Percentiles rank a stretch among this genome's conserved stretches.
Conservation (phyloP, 2,329 filamentous ascomycete genomes). For the Fusarium cicatricum region DNA sequence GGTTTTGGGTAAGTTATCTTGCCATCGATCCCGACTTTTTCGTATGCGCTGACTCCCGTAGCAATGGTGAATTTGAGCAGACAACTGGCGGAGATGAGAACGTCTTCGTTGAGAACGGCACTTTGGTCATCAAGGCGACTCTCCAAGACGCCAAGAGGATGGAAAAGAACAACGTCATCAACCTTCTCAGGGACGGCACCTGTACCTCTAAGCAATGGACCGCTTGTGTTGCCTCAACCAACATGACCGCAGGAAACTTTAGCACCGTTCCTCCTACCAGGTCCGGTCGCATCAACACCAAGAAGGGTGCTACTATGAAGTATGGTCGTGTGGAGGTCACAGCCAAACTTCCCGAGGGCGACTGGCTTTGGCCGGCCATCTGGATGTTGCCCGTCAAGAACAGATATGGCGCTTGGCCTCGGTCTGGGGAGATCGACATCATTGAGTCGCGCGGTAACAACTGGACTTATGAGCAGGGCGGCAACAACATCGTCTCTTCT, state of each 20-base stretch:
- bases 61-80: conserved; percentile 83
- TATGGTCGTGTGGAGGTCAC: conserved; percentile 84
- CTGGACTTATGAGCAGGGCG: conserved; percentile 76
- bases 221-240: conserved; percentile 74
- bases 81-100: conserved; percentile 79
- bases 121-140: conserved; percentile 79
- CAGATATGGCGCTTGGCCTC: conserved; percentile 79
- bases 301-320: conserved; percentile 73
- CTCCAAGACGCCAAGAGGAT: conserved; percentile 74
- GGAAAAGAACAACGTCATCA: conserved; percentile 70
- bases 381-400: conserved; percentile 83
- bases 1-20: conserved; percentile 72
- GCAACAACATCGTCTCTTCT: conserved; percentile 82
- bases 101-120: conserved; percentile 73
- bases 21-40: no score
- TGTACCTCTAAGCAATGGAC: conserved; percentile 69
- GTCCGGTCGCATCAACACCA: conserved; percentile 81
- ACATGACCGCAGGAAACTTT: conserved; percentile 73
- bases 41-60: conserved; percentile 40
- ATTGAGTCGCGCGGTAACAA: conserved; percentile 85
- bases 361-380: conserved; percentile 94
- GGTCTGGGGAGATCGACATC: conserved; percentile 86
- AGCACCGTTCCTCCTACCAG: conserved; percentile 80
- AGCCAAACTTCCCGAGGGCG: conserved; percentile 77
- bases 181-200: conserved; percentile 70